Evolutionary conservation across 352 stramenopile species (phyloP), one percentile per base, ranked within the genome.

Genomic region (Globisporangium emineosum): DNA sequence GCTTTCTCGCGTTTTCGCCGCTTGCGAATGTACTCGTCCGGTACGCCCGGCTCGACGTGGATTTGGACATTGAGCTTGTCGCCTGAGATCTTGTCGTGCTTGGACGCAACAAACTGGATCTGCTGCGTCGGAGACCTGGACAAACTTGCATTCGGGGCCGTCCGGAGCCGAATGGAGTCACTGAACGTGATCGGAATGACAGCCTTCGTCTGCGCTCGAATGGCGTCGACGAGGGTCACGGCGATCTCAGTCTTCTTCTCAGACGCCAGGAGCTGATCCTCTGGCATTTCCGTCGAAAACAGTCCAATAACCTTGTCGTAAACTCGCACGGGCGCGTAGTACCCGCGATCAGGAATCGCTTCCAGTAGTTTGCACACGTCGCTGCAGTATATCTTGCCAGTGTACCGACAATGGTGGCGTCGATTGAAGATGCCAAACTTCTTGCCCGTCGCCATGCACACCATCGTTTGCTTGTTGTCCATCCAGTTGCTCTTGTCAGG

Each of bases 191-290:
- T 93, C 8, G 77, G 69, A 27, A 91, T 93, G 33, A 78, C 73
- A 8, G 73, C 63, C 19, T 78, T 77, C 4, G 70, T 75, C 35
- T 81, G 65, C 2, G 68, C 69, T 5, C 83, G 83, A 55, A 93
- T 90, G 12, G 79, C 77, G 62, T 96, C 83, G 10, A 93, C 88
- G 43, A 94, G 72, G n/a, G 84, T 89, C 40, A 94, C 86, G 5
- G 78, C 84, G 29, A 96, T 91, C 65, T 96, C 88, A 0, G 88
- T 94, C 63, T 96, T 96, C 70, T 96, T 96, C 65, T 96, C 88
- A 0, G 79, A 93, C 25, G 76, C 29, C 6, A 94, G 72, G 17
- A 93, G 71, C 57, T 94, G 84, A 35, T 96, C 88, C 70, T 96
- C 88, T 19, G 71, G 68, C 70, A 93, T 83, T 54, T 96, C 88